Base-by-base conservation (phyloP, 768 basidiomycete species). In the Leccinum fibrillosum region DNA sequence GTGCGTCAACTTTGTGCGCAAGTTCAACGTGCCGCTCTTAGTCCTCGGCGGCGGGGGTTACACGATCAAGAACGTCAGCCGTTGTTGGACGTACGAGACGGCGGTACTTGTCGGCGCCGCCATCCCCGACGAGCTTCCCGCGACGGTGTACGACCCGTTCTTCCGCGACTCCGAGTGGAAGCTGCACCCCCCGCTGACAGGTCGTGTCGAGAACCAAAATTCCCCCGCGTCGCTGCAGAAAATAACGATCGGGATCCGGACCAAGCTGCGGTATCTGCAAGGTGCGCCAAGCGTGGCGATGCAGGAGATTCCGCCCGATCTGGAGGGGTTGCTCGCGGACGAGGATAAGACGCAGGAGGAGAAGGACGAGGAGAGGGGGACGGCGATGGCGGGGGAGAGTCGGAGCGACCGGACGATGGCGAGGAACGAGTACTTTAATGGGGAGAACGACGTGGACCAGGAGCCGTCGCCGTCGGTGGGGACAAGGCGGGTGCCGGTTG, bases 31-130 rank as follows among this genome's bases (percentile, higher is more conserved):
- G 3, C 96, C 96, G 1, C 76, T 98, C 13, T 80, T 99, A 17
- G 90, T 98, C 32, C 72, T 99, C 6, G 96, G 96, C 44, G 96
- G 96, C 2, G 96, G 96, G 4, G 96, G 96, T 1, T 99, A 99
- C 74, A 94, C 94, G 5, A 91, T 98, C 72, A 91, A 94, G 69
- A 96, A 96, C 69, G 97, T 99, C 63, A 90, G 91, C 49, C 85
- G 96, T n/a, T 99, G 96, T 70, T 99, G 96, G 96, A 88, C 96
- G 34, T 96, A 99, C 77, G 96, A 99, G 73, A 99, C 97, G 0
- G 87, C 92, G 12, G 90, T 98, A 1, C 85, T 96, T 8, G 88
- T 97, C 49, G 93, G 91, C 15, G 83, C 87, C 0, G 74, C 81
- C 37, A 83, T 99, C 28, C 89, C 94, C 0, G 89, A 96, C 74